phyloP scores from a whole-genome alignment of 2,329 filamentous ascomycete genomes.

The Botrytis byssoidea region DNA sequence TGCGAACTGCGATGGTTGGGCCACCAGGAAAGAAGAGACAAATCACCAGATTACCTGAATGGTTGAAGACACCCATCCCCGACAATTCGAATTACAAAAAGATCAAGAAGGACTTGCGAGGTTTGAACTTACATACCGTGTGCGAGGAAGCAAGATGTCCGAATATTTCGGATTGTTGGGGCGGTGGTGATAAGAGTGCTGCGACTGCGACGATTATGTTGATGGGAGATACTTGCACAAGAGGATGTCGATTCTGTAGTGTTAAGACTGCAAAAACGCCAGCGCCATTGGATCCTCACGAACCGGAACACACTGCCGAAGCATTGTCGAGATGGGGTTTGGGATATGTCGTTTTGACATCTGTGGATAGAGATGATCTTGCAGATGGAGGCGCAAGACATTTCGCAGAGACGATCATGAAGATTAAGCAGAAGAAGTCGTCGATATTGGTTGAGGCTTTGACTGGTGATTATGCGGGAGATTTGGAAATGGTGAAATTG shows the following conservation, averaged over 20 bases:
- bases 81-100: conserved; percentile 83
- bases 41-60: conserved; percentile 77
- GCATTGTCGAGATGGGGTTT: conserved; percentile 89
- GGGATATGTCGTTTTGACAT: conserved; percentile 93
- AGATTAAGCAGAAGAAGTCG: conserved; percentile 83
- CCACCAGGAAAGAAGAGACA: conserved; percentile 61
- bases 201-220: conserved; percentile 99
- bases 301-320: conserved; percentile 95
- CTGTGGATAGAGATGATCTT: conserved; percentile 90
- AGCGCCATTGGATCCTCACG: conserved; percentile 84
- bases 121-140: conserved; percentile 87
- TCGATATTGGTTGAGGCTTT: conserved; percentile 77
- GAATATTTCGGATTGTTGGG: conserved; percentile 98
- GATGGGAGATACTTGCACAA: conserved; percentile 97
- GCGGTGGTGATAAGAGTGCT: conserved; percentile 79
- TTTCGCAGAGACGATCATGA: conserved; percentile 90
- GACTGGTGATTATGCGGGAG: conserved; percentile 83
- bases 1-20: conserved; percentile 62
- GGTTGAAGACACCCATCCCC: conserved; percentile 96
- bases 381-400: conserved; percentile 84
- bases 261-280: conserved; percentile 83
- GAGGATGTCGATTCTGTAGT: conserved; percentile 94
- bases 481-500: conserved; percentile 80
- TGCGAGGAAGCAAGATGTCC: conserved; percentile 97
- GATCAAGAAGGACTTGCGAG: conserved; percentile 90